Base-by-base conservation (phyloP, 2,329 filamentous ascomycete species). In the Penicillium verrucosum region DNA sequence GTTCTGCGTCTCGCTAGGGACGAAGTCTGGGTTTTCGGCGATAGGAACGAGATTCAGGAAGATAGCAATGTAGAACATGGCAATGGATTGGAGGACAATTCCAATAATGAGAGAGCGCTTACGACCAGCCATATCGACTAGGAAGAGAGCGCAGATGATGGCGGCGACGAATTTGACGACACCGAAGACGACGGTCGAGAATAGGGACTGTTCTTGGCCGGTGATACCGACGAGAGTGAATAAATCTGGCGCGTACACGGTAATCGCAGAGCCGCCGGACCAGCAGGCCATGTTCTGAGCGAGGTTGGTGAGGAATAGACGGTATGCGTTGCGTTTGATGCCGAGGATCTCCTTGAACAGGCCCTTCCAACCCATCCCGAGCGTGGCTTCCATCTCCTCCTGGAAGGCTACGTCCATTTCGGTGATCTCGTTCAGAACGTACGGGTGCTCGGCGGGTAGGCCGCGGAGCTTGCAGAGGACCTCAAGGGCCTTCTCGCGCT, bases 91-190 rank as follows among this genome's bases (percentile, higher is more conserved):
- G 1, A 85, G 74, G 2, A 74, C 75, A 62, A 86, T 86, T 4
- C 84, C 84, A 1, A 78, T 72, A 18, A 84, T 75, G 0, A 86
- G 78, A 1, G 84, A 78, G 10, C 83, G 81, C 63, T 90, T 90
- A 57, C 88, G 84, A 5, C 88, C 88, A 59, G 90, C 84, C 59
- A 87, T 84, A 64, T 91, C 88, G 63, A 91, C 87, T 4, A 90
- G 81, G 80, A 90, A 89, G 53, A 90, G 79, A 1, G 88, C 87
- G 69, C 87, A 90, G 41, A 83, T 64, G 27, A 90, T 69, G 18
- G 86, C 82, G 0, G 85, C 80, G 18, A 83, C 69, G 57, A 90
- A 83, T 70, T 91, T 91, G 62, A 90, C 81, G 46, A 90, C 81
- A 37, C 88, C 88, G 54, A 90, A 89, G 51, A 91, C 84, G 6